Conservation (phyloP, 495 filamentous ascomycete species). For the Sordaria brevicollis region DNA sequence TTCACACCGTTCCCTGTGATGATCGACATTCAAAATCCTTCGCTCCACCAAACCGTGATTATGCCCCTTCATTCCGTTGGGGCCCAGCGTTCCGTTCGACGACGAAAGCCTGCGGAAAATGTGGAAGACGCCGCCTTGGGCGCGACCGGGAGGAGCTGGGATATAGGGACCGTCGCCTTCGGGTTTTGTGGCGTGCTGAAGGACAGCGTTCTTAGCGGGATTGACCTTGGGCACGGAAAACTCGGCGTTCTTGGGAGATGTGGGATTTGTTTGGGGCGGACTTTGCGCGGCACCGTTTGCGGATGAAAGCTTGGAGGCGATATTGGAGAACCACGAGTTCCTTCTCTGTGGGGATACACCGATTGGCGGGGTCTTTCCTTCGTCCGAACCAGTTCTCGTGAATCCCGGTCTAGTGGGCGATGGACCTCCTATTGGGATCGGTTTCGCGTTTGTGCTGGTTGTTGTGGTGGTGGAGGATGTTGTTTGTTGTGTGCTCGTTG, state of each 20-base stretch:
- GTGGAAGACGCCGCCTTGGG: conserved; percentile 64
- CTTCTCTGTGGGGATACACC: conserved; percentile 40
- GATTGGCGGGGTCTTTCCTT: conserved; percentile 18
- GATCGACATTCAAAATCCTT: conserved; percentile 77
- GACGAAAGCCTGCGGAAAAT: conserved; percentile 75
- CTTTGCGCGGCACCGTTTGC: conserved; percentile 35
- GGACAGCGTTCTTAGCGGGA: conserved; percentile 40
- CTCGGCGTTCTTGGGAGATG: conserved; percentile 42
- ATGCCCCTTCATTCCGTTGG: conserved; percentile 25
- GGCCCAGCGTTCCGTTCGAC: conserved; percentile 42
- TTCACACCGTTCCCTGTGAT: conserved; percentile 62
- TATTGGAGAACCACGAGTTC: conserved; percentile 82
- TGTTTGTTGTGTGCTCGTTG: background rate
- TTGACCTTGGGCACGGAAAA: conserved; percentile 46
- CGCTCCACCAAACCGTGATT: conserved; percentile 57
- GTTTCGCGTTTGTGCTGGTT: conserved; percentile 22
- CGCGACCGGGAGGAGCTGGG: conserved; percentile 54
- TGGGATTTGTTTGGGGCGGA: conserved; percentile 29
- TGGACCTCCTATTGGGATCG: conserved; percentile 7
- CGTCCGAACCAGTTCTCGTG: conserved; percentile 20
- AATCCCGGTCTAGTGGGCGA: conserved; percentile 11
- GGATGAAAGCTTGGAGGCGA: conserved; percentile 87
- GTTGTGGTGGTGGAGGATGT: background rate
- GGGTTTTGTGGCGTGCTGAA: conserved; percentile 36
- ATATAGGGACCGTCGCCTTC: conserved; percentile 51